These are phyloP conservation scores for Carex cristatella DNA, from an alignment of 176 grass and related monocot genomes.

Conservation along the genomic window DNA sequence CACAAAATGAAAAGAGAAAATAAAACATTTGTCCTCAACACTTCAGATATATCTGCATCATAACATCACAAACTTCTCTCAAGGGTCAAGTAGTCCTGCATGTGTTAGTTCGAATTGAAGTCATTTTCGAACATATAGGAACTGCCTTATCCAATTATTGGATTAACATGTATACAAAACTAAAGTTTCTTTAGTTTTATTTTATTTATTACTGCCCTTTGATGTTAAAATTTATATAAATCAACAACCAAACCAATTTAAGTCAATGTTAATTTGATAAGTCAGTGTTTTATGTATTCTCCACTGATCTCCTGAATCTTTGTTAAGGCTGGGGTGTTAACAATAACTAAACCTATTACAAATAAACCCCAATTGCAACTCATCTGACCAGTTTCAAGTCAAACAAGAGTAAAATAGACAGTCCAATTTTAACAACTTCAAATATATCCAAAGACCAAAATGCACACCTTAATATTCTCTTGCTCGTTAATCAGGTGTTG, in stretches of 20 bases:
- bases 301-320: not conserved
- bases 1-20: not conserved
- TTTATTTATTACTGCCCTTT: not conserved
- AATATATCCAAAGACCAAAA: not conserved
- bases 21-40: not conserved
- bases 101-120: slow-evolving; percentile 11
- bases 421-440: not conserved
- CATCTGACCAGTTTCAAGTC: not conserved
- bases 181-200: not conserved
- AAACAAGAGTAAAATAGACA: not conserved
- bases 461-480: slow-evolving; percentile 43
- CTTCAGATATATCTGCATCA: slow-evolving; percentile 12
- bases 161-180: not conserved
- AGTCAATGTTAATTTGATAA: not conserved
- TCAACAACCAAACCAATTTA: not conserved
- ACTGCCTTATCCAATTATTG: not conserved
- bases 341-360: not conserved
- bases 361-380: not conserved
- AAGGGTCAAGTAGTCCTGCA: slow-evolving; percentile 15
- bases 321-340: not conserved
- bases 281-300: not conserved
- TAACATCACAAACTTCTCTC: slow-evolving; percentile 24
- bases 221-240: not conserved
- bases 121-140: not conserved
- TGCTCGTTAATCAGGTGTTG: slow-evolving; percentile 41